phyloP scores from a whole-genome alignment of 306 rosid genomes.

The Cicer yamashitae region DNA sequence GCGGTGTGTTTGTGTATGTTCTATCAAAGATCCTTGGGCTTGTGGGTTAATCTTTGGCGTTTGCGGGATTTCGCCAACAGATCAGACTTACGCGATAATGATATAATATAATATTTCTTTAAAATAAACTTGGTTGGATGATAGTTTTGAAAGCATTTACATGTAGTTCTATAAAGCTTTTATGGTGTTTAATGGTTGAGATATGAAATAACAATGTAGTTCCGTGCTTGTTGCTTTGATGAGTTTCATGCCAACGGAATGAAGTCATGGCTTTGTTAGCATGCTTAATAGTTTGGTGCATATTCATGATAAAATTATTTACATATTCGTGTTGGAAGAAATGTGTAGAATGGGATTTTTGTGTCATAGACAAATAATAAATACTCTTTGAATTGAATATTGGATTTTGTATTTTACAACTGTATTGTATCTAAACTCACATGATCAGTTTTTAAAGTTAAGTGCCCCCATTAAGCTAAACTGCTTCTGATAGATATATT shows the following conservation, averaged over 20 bases:
- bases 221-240: not conserved
- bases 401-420: not conserved
- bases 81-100: not conserved
- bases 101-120: not conserved
- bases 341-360: not conserved
- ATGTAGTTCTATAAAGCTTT: not conserved
- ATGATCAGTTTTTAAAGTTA: constrained; percentile 1
- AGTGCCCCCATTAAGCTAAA: not conserved
- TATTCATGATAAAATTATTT: not conserved
- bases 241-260: constrained; percentile 1
- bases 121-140: not conserved
- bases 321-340: constrained; percentile 3
- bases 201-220: constrained; percentile 24
- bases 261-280: constrained; percentile 25
- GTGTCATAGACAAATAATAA: constrained; percentile 5
- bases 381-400: constrained; percentile 10
- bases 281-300: constrained; percentile 12
- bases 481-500: constrained; percentile 1
- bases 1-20: not conserved
- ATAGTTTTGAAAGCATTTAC: constrained; percentile 34
- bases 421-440: constrained; percentile 18
- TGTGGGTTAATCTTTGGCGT: not conserved
- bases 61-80: not conserved
- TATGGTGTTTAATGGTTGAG: constrained; percentile 33
- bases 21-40: not conserved